A percentile compares a stretch with the other conserved stretches of the same genome.
Evolutionary conservation across 768 basidiomycete species (phyloP).

Genomic region (Mycena albidolilacea): DNA sequence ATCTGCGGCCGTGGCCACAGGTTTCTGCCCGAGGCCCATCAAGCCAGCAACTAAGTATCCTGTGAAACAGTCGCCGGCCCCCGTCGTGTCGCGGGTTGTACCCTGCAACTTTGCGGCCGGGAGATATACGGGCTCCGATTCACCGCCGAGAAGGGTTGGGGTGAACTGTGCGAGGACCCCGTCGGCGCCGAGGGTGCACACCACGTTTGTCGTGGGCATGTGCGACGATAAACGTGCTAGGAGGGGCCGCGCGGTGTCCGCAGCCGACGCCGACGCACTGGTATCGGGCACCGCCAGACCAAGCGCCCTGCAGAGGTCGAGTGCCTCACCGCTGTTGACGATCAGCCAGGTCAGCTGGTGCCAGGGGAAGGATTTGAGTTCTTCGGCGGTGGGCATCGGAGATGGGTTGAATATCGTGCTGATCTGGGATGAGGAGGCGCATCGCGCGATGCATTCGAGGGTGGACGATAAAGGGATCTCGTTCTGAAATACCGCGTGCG

Average conservation of each 20-base stretch:
- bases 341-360: constrained; percentile 66
- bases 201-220: constrained; percentile 57
- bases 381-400: constrained; percentile 60
- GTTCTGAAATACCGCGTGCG: constrained; percentile 72
- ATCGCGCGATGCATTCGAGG: constrained; percentile 50
- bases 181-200: constrained; percentile 69
- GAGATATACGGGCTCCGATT: constrained; percentile 50
- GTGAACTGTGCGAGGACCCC: constrained; percentile 65
- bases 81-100: constrained; percentile 66
- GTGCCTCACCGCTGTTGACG: constrained; percentile 68
- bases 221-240: constrained; percentile 40
- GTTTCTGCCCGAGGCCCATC: constrained; percentile 55
- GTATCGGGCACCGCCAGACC: constrained; percentile 38
- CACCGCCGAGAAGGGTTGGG: constrained; percentile 40
- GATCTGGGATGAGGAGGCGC: constrained; percentile 46
- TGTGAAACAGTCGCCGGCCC: constrained; percentile 76
- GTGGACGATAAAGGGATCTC: constrained; percentile 66
- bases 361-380: constrained; percentile 67
- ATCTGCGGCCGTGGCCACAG: constrained; percentile 42
- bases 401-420: constrained; percentile 71
- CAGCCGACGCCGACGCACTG: constrained; percentile 9
- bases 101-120: constrained; percentile 63
- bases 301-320: constrained; percentile 50
- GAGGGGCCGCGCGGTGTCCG: constrained; percentile 18
- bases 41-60: constrained; percentile 72